Conservation (phyloP, 257 asterid species). For the Plantago major region DNA sequence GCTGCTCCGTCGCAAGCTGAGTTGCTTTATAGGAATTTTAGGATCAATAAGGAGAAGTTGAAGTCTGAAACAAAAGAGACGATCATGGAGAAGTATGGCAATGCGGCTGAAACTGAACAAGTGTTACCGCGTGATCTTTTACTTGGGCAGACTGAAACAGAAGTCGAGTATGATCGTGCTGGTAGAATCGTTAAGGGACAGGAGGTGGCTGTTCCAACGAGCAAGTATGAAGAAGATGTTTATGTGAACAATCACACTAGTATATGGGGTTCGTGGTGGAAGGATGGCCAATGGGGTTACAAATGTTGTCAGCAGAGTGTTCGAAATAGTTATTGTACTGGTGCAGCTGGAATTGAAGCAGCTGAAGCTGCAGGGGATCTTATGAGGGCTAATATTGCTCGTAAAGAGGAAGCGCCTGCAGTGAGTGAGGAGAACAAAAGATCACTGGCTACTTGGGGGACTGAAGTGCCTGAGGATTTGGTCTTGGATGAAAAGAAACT, state of each 20-base stretch:
- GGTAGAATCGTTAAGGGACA: slow-evolving; percentile 94
- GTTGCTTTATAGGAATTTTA: slow-evolving; percentile 71
- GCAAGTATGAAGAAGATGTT: slow-evolving; percentile 93
- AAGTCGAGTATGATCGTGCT: slow-evolving; percentile 93
- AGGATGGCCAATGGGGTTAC: slow-evolving; percentile 94
- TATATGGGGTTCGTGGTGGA: slow-evolving; percentile 99
- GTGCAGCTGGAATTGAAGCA: slow-evolving; percentile 95
- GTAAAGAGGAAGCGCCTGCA: slow-evolving; percentile 65
- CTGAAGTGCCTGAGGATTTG: slow-evolving; percentile 83
- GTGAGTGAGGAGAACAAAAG: slow-evolving; percentile 54
- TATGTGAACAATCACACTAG: slow-evolving; percentile 64
- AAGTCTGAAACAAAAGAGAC: slow-evolving; percentile 81
- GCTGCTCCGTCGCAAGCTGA: slow-evolving; percentile 99
- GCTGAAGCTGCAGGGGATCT: slow-evolving; percentile 89
- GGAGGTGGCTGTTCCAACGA: slow-evolving; percentile 75
- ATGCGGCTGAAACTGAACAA: slow-evolving; percentile 83
- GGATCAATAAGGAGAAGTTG: slow-evolving; percentile 77
- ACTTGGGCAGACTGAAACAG: slow-evolving; percentile 86
- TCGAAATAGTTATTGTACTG: slow-evolving; percentile 91
- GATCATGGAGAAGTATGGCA: slow-evolving; percentile 89
- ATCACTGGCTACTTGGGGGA: slow-evolving; percentile 75
- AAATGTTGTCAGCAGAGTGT: slow-evolving; percentile 85
- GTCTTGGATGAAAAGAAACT: slow-evolving; percentile 64
- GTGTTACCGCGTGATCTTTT: slow-evolving; percentile 78
- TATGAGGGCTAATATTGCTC: slow-evolving; percentile 91